Conservation (phyloP, 2,329 filamentous ascomycete species). For the Atkinsonella texensis region DNA sequence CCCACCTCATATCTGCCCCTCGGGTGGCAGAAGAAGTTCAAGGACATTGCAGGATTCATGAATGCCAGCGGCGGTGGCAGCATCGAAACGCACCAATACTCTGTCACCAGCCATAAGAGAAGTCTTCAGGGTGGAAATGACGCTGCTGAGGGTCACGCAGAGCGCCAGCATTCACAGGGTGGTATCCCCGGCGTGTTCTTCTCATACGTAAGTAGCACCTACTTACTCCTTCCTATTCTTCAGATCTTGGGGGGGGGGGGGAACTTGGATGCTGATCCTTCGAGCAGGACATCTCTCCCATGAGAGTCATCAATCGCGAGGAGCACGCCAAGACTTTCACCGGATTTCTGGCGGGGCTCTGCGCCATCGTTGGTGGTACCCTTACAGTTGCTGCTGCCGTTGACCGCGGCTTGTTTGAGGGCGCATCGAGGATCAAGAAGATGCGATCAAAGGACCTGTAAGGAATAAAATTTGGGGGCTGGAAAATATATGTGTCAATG, state of each 20-base stretch:
- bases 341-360: constrained; percentile 86
- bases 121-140: constrained; percentile 77
- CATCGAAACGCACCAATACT: constrained; percentile 97
- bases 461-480: not conserved
- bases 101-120: constrained; percentile 90
- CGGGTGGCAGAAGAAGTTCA: constrained; percentile 60
- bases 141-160: constrained; percentile 76
- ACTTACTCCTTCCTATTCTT: not conserved
- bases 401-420: constrained; percentile 86
- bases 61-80: constrained; percentile 57
- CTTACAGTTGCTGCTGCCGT: constrained; percentile 90
- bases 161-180: constrained; percentile 76
- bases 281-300: constrained; percentile 82
- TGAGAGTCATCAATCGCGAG: constrained; percentile 99
- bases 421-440: constrained; percentile 75
- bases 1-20: constrained; percentile 89
- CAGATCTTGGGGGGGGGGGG: not conserved
- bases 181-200: constrained; percentile 98
- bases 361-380: constrained; percentile 88
- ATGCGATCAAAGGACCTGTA: constrained; percentile 54
- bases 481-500: not conserved
- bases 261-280: constrained; percentile 1
- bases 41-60: constrained; percentile 16
- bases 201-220: constrained; percentile 62
- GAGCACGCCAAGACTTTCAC: constrained; percentile 79